These are phyloP conservation scores for Orbilia brochopaga DNA, from an alignment of 2,329 filamentous ascomycete genomes.

Conservation along the genomic window DNA sequence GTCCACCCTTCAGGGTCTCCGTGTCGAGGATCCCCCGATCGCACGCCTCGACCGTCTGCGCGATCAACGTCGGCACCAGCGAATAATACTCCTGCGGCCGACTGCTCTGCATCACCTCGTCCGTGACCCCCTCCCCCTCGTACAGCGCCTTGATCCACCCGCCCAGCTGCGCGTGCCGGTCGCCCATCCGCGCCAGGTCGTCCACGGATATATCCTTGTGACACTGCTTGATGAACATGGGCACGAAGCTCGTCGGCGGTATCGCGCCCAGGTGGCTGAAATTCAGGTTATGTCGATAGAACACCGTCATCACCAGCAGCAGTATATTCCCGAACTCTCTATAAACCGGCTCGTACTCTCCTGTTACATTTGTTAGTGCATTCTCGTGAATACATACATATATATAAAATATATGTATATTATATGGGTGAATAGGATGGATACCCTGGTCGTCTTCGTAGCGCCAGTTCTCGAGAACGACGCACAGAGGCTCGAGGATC, in stretches of 20 bases:
- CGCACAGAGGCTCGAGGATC: slow-evolving; percentile 76
- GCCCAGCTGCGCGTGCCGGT: slow-evolving; percentile 69
- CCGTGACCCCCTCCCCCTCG: slow-evolving; percentile 73
- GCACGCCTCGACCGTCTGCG: slow-evolving; percentile 74
- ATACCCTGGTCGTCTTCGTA: slow-evolving; percentile 77
- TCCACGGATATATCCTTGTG: slow-evolving; percentile 62
- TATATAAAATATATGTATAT: background rate
- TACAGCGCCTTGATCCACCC: slow-evolving; percentile 81
- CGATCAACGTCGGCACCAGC: slow-evolving; percentile 76
- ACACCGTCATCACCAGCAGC: slow-evolving; percentile 73
- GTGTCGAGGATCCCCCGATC: slow-evolving; percentile 70
- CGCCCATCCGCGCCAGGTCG: slow-evolving; percentile 67
- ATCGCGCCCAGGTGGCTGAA: slow-evolving; percentile 69
- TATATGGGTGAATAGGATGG: background rate
- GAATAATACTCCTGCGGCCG: slow-evolving; percentile 82
- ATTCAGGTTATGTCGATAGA: slow-evolving; percentile 75
- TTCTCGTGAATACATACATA: background rate
- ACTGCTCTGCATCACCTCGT: slow-evolving; percentile 81
- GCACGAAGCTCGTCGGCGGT: slow-evolving; percentile 57
- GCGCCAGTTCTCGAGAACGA: slow-evolving; percentile 76
- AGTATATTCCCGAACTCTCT: slow-evolving; percentile 83
- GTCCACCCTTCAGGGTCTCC: slow-evolving; percentile 73
- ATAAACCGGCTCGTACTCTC: slow-evolving; percentile 82
- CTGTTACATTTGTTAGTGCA: slow-evolving; percentile 56
- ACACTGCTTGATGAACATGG: slow-evolving; percentile 49